phyloP scores from a whole-genome alignment of 176 grass and related monocot species.

The Triticum dicoccoides region DNA sequence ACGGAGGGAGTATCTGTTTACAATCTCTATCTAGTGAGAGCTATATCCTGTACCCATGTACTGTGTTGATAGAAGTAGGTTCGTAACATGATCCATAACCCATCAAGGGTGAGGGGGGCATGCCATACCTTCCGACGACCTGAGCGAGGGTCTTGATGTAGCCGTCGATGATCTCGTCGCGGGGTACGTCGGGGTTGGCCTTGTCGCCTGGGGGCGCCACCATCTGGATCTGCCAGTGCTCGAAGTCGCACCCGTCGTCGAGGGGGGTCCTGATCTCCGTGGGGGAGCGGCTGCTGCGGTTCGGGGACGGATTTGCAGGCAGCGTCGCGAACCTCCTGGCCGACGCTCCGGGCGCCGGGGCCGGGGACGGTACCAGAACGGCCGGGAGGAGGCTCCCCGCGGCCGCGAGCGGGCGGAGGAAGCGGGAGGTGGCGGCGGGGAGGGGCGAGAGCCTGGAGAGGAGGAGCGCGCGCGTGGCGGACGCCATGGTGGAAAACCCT shows the following conservation, averaged over 20 bases:
- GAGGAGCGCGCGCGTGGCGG: neutral
- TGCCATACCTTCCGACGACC: constrained; percentile 76
- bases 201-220: constrained; percentile 50
- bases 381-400: neutral
- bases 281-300: constrained; percentile 69
- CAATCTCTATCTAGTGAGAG: too few relatives aligned
- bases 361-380: neutral
- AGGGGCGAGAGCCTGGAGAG: neutral
- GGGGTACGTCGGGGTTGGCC: constrained; percentile 43
- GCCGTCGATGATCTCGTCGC: constrained; percentile 78
- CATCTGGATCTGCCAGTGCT: constrained; percentile 87
- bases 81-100: too few relatives aligned
- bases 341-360: neutral
- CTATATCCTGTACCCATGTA: too few relatives aligned
- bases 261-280: constrained; percentile 67
- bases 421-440: neutral
- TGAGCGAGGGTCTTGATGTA: constrained; percentile 82
- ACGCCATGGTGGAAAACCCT: constrained; percentile 8
- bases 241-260: constrained; percentile 71
- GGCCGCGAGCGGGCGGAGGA: constrained; percentile 21
- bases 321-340: constrained; percentile 44
- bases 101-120: neutral
- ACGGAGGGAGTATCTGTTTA: too few relatives aligned
- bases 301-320: constrained; percentile 53
- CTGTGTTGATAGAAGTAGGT: too few relatives aligned